A percentile compares a stretch with the other conserved stretches of the same genome.
Evolutionary conservation across 2,329 filamentous ascomycete genomes (phyloP).

Genomic region (Cercospora sesami): DNA sequence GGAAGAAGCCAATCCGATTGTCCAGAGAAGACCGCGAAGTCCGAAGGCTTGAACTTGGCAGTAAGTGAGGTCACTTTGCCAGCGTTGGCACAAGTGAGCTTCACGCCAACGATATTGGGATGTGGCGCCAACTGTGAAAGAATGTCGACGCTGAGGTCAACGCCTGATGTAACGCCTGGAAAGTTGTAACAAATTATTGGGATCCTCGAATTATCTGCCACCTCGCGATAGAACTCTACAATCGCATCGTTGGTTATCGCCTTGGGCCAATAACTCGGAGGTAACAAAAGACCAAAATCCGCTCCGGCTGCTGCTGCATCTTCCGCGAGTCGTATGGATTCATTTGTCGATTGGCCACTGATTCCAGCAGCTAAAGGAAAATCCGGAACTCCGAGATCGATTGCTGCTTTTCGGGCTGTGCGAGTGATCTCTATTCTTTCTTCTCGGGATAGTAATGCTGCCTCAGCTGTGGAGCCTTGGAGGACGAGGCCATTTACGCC

Average conservation of each 20-base stretch:
- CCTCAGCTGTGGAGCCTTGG: constrained; percentile 52
- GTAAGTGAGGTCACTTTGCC: constrained; percentile 60
- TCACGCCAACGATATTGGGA: constrained; percentile 62
- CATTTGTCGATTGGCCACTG: constrained; percentile 43
- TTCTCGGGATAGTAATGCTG: constrained; percentile 44
- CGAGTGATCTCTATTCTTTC: constrained; percentile 48
- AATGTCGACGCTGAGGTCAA: constrained; percentile 65
- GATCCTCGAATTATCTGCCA: constrained; percentile 41
- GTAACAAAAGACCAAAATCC: constrained; percentile 43
- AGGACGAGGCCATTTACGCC: constrained; percentile 52
- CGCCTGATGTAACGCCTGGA: constrained; percentile 65
- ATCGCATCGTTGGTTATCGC: constrained; percentile 40
- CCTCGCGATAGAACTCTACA: constrained; percentile 42
- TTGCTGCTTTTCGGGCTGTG: constrained; percentile 43
- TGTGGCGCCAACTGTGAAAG: constrained; percentile 57
- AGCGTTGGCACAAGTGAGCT: constrained; percentile 63
- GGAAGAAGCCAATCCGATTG: constrained; percentile 66
- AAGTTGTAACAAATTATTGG: constrained; percentile 47
- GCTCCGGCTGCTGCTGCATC: constrained; percentile 45
- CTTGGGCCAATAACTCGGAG: constrained; percentile 47
- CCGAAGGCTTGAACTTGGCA: constrained; percentile 52
- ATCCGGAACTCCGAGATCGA: constrained; percentile 38
- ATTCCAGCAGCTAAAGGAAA: constrained; percentile 52
- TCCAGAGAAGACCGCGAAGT: constrained; percentile 65
- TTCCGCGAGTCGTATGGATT: constrained; percentile 41